A percentile compares a stretch with the other conserved stretches of the same genome.
Conservation (phyloP, 805 yeast species). For the Schwanniomyces sp. region DNA sequence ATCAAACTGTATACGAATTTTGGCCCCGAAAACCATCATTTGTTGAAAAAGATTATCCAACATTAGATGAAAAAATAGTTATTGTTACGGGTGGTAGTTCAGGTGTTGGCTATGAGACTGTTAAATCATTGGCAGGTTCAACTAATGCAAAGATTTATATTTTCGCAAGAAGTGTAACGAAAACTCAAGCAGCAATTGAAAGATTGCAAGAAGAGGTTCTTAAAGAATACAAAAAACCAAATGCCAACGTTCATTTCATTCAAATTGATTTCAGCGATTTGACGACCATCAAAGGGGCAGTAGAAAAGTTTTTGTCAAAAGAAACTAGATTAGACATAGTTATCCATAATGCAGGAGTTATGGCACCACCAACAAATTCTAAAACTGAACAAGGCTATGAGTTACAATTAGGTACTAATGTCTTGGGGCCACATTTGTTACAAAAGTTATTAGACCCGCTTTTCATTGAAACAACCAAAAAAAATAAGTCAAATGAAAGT, state of each 20-base stretch:
- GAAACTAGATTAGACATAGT: conserved; percentile 17
- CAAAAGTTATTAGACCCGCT: conserved; percentile 39
- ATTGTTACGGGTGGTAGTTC: conserved; percentile 40
- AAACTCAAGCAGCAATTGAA: conserved; percentile 24
- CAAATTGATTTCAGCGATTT: conserved; percentile 42
- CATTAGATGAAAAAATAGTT: conserved; percentile 35
- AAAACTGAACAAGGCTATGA: conserved; percentile 45
- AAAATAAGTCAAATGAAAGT: conserved; percentile 20
- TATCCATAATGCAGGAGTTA: conserved; percentile 27
- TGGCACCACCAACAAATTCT: conserved; percentile 25
- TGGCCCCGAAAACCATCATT: conserved; percentile 17
- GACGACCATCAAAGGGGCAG: conserved; percentile 38
- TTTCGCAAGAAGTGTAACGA: conserved; percentile 31
- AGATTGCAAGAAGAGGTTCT: conserved; percentile 20
- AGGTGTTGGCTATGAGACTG: conserved; percentile 31
- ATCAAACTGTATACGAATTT: neutral
- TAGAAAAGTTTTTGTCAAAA: conserved; percentile 16
- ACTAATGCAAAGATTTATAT: conserved; percentile 27
- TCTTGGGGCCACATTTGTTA: conserved; percentile 44
- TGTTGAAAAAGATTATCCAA: conserved; percentile 31
- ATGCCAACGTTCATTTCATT: conserved; percentile 10
- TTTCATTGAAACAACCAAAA: conserved; percentile 28
- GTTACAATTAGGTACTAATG: conserved; percentile 46
- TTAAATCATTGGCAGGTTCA: conserved; percentile 20
- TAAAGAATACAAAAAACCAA: conserved; percentile 10